Percentiles rank a stretch among this genome's conserved stretches.
phyloP scores from a whole-genome alignment of 192 early-diverging fungal genomes.

The Backusella westeae region DNA sequence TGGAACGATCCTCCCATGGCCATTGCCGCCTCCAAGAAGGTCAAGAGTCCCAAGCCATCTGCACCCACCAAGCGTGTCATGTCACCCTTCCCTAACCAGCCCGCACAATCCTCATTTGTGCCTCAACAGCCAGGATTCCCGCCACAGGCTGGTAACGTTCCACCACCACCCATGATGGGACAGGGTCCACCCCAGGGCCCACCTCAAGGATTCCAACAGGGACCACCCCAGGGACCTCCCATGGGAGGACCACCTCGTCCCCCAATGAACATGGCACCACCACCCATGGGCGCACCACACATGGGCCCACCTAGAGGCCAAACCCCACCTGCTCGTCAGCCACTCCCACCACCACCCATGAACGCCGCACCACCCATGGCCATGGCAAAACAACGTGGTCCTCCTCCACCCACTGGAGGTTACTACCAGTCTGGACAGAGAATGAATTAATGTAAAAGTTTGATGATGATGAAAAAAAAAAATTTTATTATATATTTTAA shows the following conservation, averaged over 20 bases:
- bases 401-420: background rate
- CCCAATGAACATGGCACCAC: background rate
- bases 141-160: background rate
- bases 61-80: conserved; percentile 28
- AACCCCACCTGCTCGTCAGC: conserved; percentile 16
- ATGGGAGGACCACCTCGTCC: background rate
- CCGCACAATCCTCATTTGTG: conserved; percentile 11
- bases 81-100: conserved; percentile 40
- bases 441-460: conserved; percentile 8
- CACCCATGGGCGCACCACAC: background rate
- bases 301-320: conserved; percentile 7
- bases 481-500: no score
- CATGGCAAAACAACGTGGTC: conserved; percentile 10
- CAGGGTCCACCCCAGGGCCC: conserved; percentile 9
- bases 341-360: conserved; percentile 27
- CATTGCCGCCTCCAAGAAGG: conserved; percentile 15
- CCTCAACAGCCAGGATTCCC: conserved; percentile 4
- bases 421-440: background rate
- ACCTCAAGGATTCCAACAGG: background rate
- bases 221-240: background rate
- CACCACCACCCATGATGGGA: conserved; percentile 10
- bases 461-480: no score
- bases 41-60: conserved; percentile 12
- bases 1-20: conserved; percentile 61
- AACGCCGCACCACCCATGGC: conserved; percentile 17